Evolutionary conservation across 306 rosid genomes (phyloP).

Genomic region (Inga laurina): DNA sequence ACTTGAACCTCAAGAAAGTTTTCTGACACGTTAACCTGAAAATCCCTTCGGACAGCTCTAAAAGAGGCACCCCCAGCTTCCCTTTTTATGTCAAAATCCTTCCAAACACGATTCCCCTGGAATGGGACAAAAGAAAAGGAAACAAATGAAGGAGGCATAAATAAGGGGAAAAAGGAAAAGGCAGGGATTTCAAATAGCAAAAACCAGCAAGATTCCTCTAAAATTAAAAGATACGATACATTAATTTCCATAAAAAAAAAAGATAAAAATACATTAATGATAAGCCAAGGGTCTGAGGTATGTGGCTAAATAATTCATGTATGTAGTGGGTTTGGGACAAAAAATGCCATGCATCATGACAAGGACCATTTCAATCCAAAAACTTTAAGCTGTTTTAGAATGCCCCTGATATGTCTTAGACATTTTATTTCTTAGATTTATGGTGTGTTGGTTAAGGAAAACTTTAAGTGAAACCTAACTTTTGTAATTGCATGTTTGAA

Average conservation of each 20-base stretch:
- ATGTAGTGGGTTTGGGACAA: background rate
- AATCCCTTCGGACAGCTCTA: conserved; percentile 40
- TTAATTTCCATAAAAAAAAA: background rate
- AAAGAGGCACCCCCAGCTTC: conserved; percentile 60
- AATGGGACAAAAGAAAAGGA: background rate
- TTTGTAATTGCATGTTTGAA: background rate
- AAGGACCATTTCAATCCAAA: background rate
- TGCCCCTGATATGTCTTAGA: background rate
- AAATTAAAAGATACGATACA: background rate
- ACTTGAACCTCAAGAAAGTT: conserved; percentile 53
- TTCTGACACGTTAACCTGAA: conserved; percentile 52
- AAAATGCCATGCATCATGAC: background rate
- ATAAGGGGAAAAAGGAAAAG: background rate
- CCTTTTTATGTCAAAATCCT: conserved; percentile 69
- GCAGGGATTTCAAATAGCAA: background rate
- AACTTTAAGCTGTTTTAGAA: background rate
- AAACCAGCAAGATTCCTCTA: background rate
- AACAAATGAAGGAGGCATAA: background rate
- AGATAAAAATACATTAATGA: background rate
- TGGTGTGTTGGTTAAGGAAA: background rate
- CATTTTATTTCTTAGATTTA: background rate
- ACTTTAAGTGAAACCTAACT: background rate
- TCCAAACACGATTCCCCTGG: conserved; percentile 55
- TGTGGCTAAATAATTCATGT: background rate
- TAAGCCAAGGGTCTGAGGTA: background rate